These are phyloP conservation scores for Nakaseomyces uthaithaninus DNA, from an alignment of 1,139 yeast genomes.

Conservation along the genomic window DNA sequence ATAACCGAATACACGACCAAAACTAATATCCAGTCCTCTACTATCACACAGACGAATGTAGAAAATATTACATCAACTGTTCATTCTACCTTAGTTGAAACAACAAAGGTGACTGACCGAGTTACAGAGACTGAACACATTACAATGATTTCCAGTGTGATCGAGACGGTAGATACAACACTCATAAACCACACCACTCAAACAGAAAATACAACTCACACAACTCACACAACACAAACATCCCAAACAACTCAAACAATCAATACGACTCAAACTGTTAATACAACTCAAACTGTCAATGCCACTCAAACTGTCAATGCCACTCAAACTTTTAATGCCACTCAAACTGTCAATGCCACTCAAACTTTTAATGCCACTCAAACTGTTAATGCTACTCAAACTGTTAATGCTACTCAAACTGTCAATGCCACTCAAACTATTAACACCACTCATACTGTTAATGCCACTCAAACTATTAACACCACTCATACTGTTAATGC, in stretches of 20 bases:
- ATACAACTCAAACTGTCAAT: not conserved
- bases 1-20: conserved; percentile 1
- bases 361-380: too few species aligned
- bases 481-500: not conserved
- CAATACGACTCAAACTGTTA: not conserved
- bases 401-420: too few species aligned
- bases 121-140: not conserved
- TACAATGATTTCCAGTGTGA: not conserved
- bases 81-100: not conserved
- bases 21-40: not conserved
- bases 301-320: not conserved
- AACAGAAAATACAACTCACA: not conserved
- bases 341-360: too few species aligned
- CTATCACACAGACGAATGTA: not conserved
- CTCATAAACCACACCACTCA: not conserved
- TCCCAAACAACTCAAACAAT: not conserved
- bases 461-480: not conserved
- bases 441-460: too few species aligned
- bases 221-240: not conserved
- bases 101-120: not conserved
- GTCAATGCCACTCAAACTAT: too few species aligned
- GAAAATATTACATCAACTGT: not conserved
- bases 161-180: not conserved
- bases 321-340: too few species aligned
- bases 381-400: too few species aligned